These are phyloP conservation scores for Boletus hoseneyae DNA, from an alignment of 1,284 basidiomycete genomes.

Conservation along the genomic window DNA sequence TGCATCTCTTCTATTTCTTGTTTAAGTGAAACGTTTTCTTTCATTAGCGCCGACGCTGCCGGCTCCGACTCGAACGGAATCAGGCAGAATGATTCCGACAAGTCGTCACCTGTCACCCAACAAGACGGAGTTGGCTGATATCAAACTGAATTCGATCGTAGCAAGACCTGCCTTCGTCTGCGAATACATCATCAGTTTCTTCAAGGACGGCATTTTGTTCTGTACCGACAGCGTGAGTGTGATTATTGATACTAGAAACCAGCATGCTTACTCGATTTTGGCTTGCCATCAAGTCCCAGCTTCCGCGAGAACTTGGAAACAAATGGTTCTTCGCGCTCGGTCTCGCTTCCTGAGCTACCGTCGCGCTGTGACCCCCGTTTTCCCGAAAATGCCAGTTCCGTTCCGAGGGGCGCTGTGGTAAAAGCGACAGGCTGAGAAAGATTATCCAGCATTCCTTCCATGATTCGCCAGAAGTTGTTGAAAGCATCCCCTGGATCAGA, in stretches of 20 bases:
- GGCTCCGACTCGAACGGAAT: conserved; percentile 60
- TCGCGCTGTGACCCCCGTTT: conserved; percentile 39
- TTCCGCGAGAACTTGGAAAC: conserved; percentile 47
- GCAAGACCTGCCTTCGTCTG: conserved; percentile 38
- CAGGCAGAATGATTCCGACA: conserved; percentile 74
- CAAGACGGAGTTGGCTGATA: background rate
- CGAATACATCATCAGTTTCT: conserved; percentile 33
- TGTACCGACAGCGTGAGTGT: conserved; percentile 17
- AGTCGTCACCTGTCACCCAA: conserved; percentile 48
- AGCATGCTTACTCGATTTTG: conserved; percentile 29
- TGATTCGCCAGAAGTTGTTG: conserved; percentile 81
- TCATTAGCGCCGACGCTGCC: conserved; percentile 48
- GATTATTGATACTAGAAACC: background rate
- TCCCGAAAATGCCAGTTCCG: conserved; percentile 30
- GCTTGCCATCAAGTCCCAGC: conserved; percentile 20
- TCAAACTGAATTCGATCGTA: background rate
- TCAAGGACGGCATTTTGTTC: conserved; percentile 22
- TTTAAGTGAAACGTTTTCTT: conserved; percentile 63
- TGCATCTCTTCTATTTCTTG: conserved; percentile 54
- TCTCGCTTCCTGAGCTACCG: conserved; percentile 56
- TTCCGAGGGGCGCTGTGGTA: conserved; percentile 68
- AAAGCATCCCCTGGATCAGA: conserved; percentile 77
- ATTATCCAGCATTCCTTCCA: conserved; percentile 78
- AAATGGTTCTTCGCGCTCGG: conserved; percentile 60
- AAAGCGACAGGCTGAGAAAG: conserved; percentile 84